A percentile compares a stretch with the other conserved stretches of the same genome.
phyloP scores from a whole-genome alignment of 805 yeast genomes.

The Naumovozyma baii region DNA sequence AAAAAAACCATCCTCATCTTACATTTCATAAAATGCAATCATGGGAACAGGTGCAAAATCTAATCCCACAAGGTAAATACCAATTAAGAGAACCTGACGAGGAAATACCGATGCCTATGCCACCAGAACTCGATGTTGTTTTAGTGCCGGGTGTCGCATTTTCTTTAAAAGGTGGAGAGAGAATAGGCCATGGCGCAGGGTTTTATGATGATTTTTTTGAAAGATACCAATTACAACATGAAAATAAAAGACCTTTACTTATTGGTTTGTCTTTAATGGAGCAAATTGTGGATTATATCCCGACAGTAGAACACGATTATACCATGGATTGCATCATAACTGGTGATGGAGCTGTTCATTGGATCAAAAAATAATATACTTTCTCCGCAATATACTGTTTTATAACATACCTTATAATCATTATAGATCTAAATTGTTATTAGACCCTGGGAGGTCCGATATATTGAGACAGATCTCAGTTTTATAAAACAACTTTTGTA shows the following conservation, averaged over 20 bases:
- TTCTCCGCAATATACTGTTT: too few species aligned
- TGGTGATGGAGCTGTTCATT: slow-evolving; percentile 21
- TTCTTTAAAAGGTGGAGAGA: slow-evolving; percentile 13
- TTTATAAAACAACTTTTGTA: too few species aligned
- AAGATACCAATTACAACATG: slow-evolving; percentile 31
- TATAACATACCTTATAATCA: too few species aligned
- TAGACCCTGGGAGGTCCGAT: too few species aligned
- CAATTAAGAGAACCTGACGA: slow-evolving; percentile 55
- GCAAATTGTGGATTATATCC: slow-evolving; percentile 19
- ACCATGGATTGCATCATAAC: slow-evolving; percentile 24
- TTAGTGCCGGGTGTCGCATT: slow-evolving; percentile 85
- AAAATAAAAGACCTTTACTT: slow-evolving; percentile 17
- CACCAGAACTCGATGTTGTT: slow-evolving; percentile 49
- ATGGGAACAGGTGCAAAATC: slow-evolving; percentile 33
- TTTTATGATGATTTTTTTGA: slow-evolving; percentile 72
- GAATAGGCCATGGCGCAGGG: slow-evolving; percentile 93
- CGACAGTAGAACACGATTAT: slow-evolving; percentile 25
- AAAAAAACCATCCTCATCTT: slow-evolving; percentile 35
- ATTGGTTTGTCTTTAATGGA: slow-evolving; percentile 26
- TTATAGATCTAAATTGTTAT: too few species aligned
- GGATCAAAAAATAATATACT: slow-evolving; percentile 32
- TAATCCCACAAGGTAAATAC: slow-evolving; percentile 62
- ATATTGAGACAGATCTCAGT: too few species aligned
- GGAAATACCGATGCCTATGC: slow-evolving; percentile 19
- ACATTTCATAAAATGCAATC: slow-evolving; percentile 45